Conservation (phyloP, 106 monocot genomes). For the Xerophyta viscosa region DNA sequence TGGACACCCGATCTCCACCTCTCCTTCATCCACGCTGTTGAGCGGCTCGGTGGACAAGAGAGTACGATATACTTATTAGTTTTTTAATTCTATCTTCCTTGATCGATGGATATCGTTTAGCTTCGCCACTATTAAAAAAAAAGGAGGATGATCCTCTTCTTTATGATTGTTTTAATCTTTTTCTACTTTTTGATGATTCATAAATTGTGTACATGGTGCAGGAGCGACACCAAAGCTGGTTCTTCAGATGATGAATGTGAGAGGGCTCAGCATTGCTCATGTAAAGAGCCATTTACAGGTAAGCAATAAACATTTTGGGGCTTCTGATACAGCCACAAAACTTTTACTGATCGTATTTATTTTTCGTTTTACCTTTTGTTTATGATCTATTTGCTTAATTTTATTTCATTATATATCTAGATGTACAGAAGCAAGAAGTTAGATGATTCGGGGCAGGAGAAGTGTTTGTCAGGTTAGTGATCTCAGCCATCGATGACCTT, state of each 20-base stretch:
- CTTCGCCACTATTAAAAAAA: not conserved
- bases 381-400: not conserved
- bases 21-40: constrained; percentile 59
- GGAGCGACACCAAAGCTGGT: constrained; percentile 62
- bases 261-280: constrained; percentile 40
- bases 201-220: constrained; percentile 4
- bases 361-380: too few relatives aligned
- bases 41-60: constrained; percentile 72
- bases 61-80: constrained; percentile 16
- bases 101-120: not conserved
- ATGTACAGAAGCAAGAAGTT: constrained; percentile 50
- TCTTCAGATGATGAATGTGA: constrained; percentile 55
- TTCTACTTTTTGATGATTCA: not conserved
- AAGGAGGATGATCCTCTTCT: too few relatives aligned
- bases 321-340: too few relatives aligned
- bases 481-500: not conserved
- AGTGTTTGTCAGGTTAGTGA: constrained; percentile 26
- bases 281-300: constrained; percentile 59
- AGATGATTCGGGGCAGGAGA: constrained; percentile 46
- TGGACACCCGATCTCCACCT: constrained; percentile 76
- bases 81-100: too few relatives aligned
- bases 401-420: constrained; percentile 8
- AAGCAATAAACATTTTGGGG: not conserved
- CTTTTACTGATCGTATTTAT: not conserved
- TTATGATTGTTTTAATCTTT: not conserved